Evolutionary conservation across 768 basidiomycete genomes (phyloP), one percentile per base, ranked within the genome.

Genomic region (Gloeopeniophorella convolvens): DNA sequence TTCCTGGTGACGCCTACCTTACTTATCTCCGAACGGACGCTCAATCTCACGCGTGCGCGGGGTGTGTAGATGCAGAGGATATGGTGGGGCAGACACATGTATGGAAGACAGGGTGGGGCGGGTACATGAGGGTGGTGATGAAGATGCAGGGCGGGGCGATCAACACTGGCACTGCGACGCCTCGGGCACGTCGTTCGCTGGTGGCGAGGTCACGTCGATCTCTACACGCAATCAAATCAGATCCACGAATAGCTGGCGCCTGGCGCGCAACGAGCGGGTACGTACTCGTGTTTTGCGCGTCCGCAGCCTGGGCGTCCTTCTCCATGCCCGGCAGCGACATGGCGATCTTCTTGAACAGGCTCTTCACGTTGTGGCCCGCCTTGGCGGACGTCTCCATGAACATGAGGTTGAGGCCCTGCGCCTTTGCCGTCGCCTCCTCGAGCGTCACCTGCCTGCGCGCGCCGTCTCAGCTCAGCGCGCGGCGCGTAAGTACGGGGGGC

Each of bases 371-470:
- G 66, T 98, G 96, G 3, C 96, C 96, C 6, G 96, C 96, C 67
- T 99, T 99, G 26, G 96, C 96, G 24, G 92, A 96, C 8, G 96
- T 98, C 70, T 99, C 96, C 85, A 98, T 98, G 65, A 95, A 96
- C 85, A 98, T 90, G 59, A 98, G 90, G 61, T 84, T 85, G 56
- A 96, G 72, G 65, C 95, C 85, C 37, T 89, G 85, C 12, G 93
- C 78, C 63, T 92, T 92, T 37, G 83, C 80, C 21, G 94, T 95
- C 10, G 95, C 91, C 64, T 98, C 96, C 65, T 99, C 96, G 4
- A 94, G 75, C 7, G 95, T 98, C n/a, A 99, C 95, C 82, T 99
- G 94, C 50, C 95, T 99, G 61, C 47, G 3, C 28, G 45, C n/a
- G 31, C 59, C 32, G 37, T 49, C 55, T 48, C 40, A 32, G 21